Evolutionary conservation across 306 rosid genomes (phyloP), one percentile per base, ranked within the genome.

Genomic region (Trichosanthes cucumerina): DNA sequence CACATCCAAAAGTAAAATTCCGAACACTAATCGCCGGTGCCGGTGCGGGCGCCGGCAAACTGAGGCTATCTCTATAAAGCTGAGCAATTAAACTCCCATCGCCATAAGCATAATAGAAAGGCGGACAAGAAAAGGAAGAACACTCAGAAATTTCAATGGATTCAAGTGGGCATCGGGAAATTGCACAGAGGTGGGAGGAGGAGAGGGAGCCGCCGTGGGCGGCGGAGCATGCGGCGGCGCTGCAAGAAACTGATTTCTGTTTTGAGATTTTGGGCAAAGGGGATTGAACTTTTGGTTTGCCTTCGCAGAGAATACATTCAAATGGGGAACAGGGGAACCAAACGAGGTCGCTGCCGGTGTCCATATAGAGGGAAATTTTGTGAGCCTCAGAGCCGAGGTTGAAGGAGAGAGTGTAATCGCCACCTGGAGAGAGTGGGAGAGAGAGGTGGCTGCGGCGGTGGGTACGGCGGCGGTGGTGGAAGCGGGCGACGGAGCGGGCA

Each of bases 271-370:
- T 87, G 34, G 87, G 89, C 0, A 92, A 83, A 6, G 79, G 86
- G 9, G 77, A 54, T 3, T 80, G 54, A 33, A 90, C 85, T 76
- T 83, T 84, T 78, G 86, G 83, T 26, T 95, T 86, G 7, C 97
- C 96, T 84, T 95, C 98, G 43, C 98, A 95, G 81, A 95, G 96
- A 2, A 95, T 92, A 81, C 98, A 95, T 28, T 92, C 91, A 78
- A 95, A 95, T 0, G 97, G 97, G 12, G 93, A 47, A 57, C 98
- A 95, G 6, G 98, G 98, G 85, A 92, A 88, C 98, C 98, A 95
- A 9, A 95, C 97, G 0, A 95, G 88, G 87, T 95, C 98, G 65
- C 97, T 91, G 19, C 98, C 97, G 0, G 98, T 95, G 86, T 95
- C 98, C 98, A 95, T 92, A 80, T 95, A 95, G 36, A 95, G 93